These are phyloP conservation scores for Penicillium verrucosum DNA, from an alignment of 2,329 filamentous ascomycete species.

Conservation along the genomic window DNA sequence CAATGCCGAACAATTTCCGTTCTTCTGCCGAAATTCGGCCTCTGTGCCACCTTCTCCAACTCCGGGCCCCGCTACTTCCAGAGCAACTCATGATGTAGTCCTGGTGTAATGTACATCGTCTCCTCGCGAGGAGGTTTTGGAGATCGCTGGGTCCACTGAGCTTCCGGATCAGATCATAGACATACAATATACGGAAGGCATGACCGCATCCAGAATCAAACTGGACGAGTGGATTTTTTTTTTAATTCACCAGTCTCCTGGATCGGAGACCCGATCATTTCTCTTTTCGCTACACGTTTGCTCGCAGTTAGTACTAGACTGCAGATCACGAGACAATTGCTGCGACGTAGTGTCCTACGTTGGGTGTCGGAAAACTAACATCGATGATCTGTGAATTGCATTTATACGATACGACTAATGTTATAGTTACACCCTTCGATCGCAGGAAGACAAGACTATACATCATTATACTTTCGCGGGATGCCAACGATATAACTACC, in stretches of 20 bases:
- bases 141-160: slow-evolving; percentile 14
- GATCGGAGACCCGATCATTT: neutral
- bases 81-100: neutral
- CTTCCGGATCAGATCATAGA: neutral
- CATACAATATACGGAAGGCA: neutral
- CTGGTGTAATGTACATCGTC: neutral
- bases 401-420: neutral
- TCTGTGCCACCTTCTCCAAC: slow-evolving; percentile 14
- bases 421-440: neutral
- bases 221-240: neutral
- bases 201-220: neutral
- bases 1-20: slow-evolving; percentile 10
- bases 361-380: neutral
- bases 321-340: neutral
- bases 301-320: too few species aligned
- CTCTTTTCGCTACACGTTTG: neutral
- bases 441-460: neutral
- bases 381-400: neutral
- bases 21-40: slow-evolving; percentile 20
- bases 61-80: slow-evolving; percentile 13
- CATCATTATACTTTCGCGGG: neutral
- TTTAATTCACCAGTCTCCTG: neutral
- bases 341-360: neutral
- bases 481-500: neutral
- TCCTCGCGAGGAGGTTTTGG: slow-evolving; percentile 21